Evolutionary conservation across 441 rosid genomes (phyloP).

Genomic region (Pelargonium myrrhifolium): DNA sequence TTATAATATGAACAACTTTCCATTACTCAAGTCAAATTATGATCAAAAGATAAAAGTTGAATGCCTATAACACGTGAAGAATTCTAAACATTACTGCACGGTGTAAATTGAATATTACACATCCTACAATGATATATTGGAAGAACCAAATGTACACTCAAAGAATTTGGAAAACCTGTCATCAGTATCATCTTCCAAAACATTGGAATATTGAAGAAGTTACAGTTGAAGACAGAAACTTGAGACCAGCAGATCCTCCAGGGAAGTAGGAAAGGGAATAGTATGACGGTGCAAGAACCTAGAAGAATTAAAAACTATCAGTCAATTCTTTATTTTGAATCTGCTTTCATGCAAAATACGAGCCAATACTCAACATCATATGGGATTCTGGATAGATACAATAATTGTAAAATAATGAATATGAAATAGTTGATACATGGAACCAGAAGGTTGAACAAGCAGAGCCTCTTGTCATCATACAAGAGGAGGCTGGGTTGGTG

Average conservation of each 20-base stretch:
- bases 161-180: not conserved
- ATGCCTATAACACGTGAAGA: not conserved
- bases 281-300: constrained; percentile 51
- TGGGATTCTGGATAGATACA: too few species aligned
- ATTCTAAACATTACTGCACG: too few species aligned
- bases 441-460: not conserved
- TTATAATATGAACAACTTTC: too few species aligned
- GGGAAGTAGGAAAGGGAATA: constrained; percentile 60
- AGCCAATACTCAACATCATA: too few species aligned
- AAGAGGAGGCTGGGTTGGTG: too few species aligned
- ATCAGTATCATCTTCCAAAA: constrained; percentile 36
- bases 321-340: not conserved
- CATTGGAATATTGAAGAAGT: constrained; percentile 37
- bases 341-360: too few species aligned
- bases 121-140: not conserved
- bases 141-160: not conserved
- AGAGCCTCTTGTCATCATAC: not conserved
- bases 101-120: too few species aligned
- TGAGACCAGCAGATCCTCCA: constrained; percentile 59
- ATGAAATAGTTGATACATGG: too few species aligned
- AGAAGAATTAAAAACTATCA: constrained; percentile 17
- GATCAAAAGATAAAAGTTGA: not conserved
- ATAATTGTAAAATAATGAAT: too few species aligned
- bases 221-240: constrained; percentile 42
- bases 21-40: too few species aligned